Percentiles rank a stretch among this genome's conserved stretches.
Evolutionary conservation across 2,329 filamentous ascomycete species (phyloP).

Genomic region (Fusarium sp.): DNA sequence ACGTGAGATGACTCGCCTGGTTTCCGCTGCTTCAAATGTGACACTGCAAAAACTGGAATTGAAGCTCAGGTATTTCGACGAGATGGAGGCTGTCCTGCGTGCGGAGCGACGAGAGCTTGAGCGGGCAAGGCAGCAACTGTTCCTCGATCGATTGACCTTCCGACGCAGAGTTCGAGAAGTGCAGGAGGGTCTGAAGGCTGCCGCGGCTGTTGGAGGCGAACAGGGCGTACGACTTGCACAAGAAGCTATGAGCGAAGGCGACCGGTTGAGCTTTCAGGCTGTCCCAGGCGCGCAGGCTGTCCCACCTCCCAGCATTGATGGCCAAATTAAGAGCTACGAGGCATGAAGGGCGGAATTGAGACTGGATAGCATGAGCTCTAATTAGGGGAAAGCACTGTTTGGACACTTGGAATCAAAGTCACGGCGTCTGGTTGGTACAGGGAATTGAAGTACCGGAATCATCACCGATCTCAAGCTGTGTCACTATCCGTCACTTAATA

Average conservation of each 20-base stretch:
- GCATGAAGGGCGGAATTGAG: slow-evolving; percentile 48
- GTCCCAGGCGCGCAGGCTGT: slow-evolving; percentile 55
- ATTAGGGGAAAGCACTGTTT: slow-evolving; percentile 11
- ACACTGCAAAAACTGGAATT: slow-evolving; percentile 96
- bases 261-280: slow-evolving; percentile 64
- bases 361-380: not conserved
- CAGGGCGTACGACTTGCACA: slow-evolving; percentile 60
- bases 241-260: slow-evolving; percentile 59
- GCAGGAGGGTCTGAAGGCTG: slow-evolving; percentile 77
- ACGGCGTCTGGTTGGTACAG: slow-evolving; percentile 33
- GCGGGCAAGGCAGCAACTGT: slow-evolving; percentile 89
- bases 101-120: slow-evolving; percentile 94
- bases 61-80: slow-evolving; percentile 94
- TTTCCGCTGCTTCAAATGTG: slow-evolving; percentile 91
- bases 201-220: slow-evolving; percentile 59
- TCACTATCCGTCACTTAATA: not conserved
- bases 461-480: not conserved
- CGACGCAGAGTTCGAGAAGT: slow-evolving; percentile 86
- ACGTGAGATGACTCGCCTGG: slow-evolving; percentile 92
- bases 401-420: slow-evolving; percentile 30
- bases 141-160: slow-evolving; percentile 90
- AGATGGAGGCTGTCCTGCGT: slow-evolving; percentile 92
- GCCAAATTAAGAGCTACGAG: slow-evolving; percentile 67
- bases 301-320: slow-evolving; percentile 65
- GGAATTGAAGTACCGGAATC: slow-evolving; percentile 21